Base-by-base conservation (phyloP, 2,329 filamentous ascomycete species). In the Colletotrichum caudatum region DNA sequence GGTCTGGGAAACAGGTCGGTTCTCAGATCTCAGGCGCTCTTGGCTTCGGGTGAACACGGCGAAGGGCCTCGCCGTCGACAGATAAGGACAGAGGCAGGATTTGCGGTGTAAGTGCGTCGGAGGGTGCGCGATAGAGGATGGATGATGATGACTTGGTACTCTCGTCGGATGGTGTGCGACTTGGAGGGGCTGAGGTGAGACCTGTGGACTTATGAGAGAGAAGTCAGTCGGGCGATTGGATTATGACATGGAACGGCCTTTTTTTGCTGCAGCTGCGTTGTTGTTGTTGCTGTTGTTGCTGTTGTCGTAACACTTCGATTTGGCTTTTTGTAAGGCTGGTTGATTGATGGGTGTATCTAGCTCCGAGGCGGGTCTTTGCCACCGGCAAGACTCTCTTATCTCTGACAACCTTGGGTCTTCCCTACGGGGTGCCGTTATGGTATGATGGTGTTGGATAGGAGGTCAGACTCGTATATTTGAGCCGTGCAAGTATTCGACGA, bases 21-120 rank as follows among this genome's bases (percentile, higher is more conserved):
- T 58, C 5, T 41, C 56, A 39, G n/a, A 14, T 26, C 23, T 41
- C 23, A 48, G 56, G n/a, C 35, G 35, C 35, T 14, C 37, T 41
- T 58, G n/a, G 37, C 37, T 41, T 58, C 56, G 56, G n/a, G 56
- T 58, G 56, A 41, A 58, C 56, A 58, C 56, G 56, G 56, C 56
- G n/a, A 23, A n/a, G 35, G 9, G 8, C 33, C 9, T 26, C 14
- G 18, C 35, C 11, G 35, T 41, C 56, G 37, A 58, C n/a, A 18
- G 56, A 58, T 26, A 11, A 48, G 46, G 11, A 23, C 9, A 48
- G 3, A n/a, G 14, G 14, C 29, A n/a, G 51, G 14, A 14, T 58
- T 57, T 26, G 37, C 56, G 56, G 37, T 41, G 56, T 58, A 39
- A 29, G n/a, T 20, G n/a, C 16, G 35, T 41, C 20, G 8, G 35